These are phyloP conservation scores for Umbelopsis vinacea DNA, from an alignment of 192 early-diverging fungal genomes.

Conservation along the genomic window DNA sequence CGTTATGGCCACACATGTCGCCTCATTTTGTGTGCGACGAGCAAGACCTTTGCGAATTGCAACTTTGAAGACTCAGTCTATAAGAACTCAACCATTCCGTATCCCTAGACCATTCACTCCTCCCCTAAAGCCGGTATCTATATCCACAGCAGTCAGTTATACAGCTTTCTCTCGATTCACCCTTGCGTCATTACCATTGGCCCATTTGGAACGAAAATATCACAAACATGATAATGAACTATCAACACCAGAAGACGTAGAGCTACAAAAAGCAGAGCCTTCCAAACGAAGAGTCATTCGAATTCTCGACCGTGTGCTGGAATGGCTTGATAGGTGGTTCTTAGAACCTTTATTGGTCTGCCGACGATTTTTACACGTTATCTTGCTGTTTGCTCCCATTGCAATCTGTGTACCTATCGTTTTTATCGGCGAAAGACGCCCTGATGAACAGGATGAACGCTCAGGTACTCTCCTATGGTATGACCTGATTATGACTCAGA, in stretches of 20 bases:
- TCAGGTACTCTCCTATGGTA: constrained; percentile 86
- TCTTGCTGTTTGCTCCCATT: constrained; percentile 75
- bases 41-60: not conserved
- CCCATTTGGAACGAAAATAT: constrained; percentile 15
- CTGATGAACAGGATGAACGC: constrained; percentile 54
- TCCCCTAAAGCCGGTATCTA: not conserved
- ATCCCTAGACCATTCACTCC: not conserved
- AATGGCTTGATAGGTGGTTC: constrained; percentile 51
- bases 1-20: not conserved
- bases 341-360: constrained; percentile 56
- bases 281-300: constrained; percentile 9
- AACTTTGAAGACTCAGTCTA: not conserved
- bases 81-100: not conserved
- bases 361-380: constrained; percentile 64
- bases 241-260: constrained; percentile 16
- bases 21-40: constrained; percentile 4
- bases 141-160: constrained; percentile 6
- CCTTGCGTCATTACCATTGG: not conserved
- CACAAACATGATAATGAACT: not conserved
- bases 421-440: constrained; percentile 55
- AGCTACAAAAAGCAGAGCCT: not conserved
- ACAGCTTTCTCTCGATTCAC: not conserved
- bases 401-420: constrained; percentile 59
- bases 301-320: constrained; percentile 27
- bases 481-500: constrained; percentile 70